Evolutionary conservation across 768 basidiomycete genomes (phyloP).

Genomic region (Asterophora parasitica): DNA sequence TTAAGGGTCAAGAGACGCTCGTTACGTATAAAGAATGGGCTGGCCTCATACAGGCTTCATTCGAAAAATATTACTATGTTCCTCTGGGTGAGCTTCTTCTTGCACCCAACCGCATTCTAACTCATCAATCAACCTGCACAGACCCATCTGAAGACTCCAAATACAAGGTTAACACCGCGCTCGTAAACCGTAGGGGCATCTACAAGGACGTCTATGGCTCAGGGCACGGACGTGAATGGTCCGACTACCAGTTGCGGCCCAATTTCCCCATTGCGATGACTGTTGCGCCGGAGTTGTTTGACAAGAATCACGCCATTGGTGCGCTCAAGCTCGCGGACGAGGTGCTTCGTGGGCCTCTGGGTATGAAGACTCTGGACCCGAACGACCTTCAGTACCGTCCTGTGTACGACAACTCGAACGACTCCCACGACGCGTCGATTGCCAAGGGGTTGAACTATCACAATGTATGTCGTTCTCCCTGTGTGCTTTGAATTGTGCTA

Average conservation of each 20-base stretch:
- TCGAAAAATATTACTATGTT: constrained; percentile 89
- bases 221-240: constrained; percentile 84
- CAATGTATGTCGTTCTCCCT: constrained; percentile 46
- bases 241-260: constrained; percentile 91
- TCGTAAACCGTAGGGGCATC: constrained; percentile 89
- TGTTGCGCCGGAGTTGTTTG: constrained; percentile 94
- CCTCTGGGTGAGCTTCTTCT: constrained; percentile 52
- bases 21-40: constrained; percentile 92
- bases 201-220: constrained; percentile 99
- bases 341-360: constrained; percentile 80
- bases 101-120: neutral
- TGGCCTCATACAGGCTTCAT: constrained; percentile 76
- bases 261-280: constrained; percentile 97
- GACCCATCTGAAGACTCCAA: constrained; percentile 68
- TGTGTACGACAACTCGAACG: constrained; percentile 90
- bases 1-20: constrained; percentile 59
- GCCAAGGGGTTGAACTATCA: constrained; percentile 97
- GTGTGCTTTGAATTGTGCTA: neutral
- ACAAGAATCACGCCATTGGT: constrained; percentile 69
- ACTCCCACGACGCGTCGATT: constrained; percentile 72
- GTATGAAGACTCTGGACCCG: constrained; percentile 95
- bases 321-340: constrained; percentile 80
- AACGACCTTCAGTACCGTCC: constrained; percentile 85
- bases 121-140: constrained; percentile 21
- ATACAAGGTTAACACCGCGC: constrained; percentile 61